These are phyloP conservation scores for Podospora pseudopauciseta DNA, from an alignment of 495 filamentous ascomycete genomes.

Conservation along the genomic window DNA sequence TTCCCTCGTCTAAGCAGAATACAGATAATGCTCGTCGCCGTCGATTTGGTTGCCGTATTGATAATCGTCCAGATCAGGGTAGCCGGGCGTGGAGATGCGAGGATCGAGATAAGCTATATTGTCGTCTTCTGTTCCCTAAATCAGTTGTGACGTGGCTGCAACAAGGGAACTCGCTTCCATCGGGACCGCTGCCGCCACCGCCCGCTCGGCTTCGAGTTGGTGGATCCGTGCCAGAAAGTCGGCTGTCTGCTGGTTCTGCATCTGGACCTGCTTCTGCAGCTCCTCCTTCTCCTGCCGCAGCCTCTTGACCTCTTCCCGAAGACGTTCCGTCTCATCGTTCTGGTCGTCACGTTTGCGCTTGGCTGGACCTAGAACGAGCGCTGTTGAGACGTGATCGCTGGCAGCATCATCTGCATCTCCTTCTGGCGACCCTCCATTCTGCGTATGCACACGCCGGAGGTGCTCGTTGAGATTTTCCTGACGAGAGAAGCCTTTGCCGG, in stretches of 20 bases:
- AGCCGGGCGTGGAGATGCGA: background rate
- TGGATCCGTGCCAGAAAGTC: slow-evolving; percentile 31
- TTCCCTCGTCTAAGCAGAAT: background rate
- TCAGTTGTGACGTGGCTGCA: slow-evolving; percentile 14
- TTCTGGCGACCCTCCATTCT: slow-evolving; percentile 25
- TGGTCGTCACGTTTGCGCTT: slow-evolving; percentile 38
- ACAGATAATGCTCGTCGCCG: background rate
- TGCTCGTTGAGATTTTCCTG: slow-evolving; percentile 89
- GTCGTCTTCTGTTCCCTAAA: slow-evolving; percentile 19
- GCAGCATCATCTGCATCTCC: slow-evolving; percentile 34
- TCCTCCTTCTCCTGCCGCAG: slow-evolving; percentile 38
- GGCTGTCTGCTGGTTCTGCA: slow-evolving; percentile 29
- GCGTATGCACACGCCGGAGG: slow-evolving; percentile 69
- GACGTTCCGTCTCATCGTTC: slow-evolving; percentile 22
- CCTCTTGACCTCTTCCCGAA: slow-evolving; percentile 41
- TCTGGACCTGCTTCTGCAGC: slow-evolving; percentile 33
- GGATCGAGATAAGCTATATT: background rate
- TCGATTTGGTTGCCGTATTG: background rate
- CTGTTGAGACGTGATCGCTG: slow-evolving; percentile 24
- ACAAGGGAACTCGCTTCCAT: slow-evolving; percentile 14
- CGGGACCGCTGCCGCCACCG: background rate
- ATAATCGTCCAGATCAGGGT: background rate
- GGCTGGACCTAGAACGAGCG: slow-evolving; percentile 6
- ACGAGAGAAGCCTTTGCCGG: slow-evolving; percentile 74
- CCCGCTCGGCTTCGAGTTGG: slow-evolving; percentile 20